These are phyloP conservation scores for Sugiyamaella valdiviana DNA, from an alignment of 805 yeast species.

Conservation along the genomic window DNA sequence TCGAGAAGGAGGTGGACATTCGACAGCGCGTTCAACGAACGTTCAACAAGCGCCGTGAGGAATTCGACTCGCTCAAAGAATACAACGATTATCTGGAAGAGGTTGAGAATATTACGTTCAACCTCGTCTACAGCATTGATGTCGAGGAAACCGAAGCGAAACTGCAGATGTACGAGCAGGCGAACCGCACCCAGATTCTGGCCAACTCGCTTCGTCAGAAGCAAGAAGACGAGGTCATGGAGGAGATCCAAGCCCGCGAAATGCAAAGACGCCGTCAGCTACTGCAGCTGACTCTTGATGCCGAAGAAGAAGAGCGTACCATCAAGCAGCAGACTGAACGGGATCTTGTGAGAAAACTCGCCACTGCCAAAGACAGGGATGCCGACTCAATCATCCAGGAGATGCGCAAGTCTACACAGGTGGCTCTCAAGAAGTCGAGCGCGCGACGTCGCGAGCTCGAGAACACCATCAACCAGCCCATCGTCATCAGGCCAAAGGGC, in stretches of 20 bases:
- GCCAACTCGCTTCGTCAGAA: constrained; percentile 69
- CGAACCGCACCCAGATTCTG: constrained; percentile 66
- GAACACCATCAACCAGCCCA: constrained; percentile 9
- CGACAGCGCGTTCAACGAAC: constrained; percentile 70
- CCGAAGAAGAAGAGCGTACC: constrained; percentile 49
- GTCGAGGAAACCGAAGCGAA: constrained; percentile 60
- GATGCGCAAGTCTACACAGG: constrained; percentile 35
- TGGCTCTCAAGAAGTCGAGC: constrained; percentile 10
- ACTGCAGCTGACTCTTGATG: constrained; percentile 52
- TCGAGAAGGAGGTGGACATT: constrained; percentile 89
- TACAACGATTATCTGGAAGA: constrained; percentile 78
- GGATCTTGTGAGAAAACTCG: constrained; percentile 50
- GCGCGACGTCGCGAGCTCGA: constrained; percentile 23
- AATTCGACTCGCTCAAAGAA: constrained; percentile 53
- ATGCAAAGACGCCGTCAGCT: constrained; percentile 53
- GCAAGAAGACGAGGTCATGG: constrained; percentile 62
- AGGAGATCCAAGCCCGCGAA: constrained; percentile 59
- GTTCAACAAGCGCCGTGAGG: constrained; percentile 73
- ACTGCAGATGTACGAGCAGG: constrained; percentile 56
- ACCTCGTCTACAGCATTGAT: constrained; percentile 63
- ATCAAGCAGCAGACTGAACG: constrained; percentile 40
- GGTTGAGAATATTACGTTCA: constrained; percentile 74
- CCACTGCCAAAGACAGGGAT: constrained; percentile 36
- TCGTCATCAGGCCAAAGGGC: not conserved
- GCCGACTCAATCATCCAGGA: constrained; percentile 37